These are phyloP conservation scores for Cladosporium sp. DNA, from an alignment of 2,329 filamentous ascomycete genomes.

Conservation along the genomic window DNA sequence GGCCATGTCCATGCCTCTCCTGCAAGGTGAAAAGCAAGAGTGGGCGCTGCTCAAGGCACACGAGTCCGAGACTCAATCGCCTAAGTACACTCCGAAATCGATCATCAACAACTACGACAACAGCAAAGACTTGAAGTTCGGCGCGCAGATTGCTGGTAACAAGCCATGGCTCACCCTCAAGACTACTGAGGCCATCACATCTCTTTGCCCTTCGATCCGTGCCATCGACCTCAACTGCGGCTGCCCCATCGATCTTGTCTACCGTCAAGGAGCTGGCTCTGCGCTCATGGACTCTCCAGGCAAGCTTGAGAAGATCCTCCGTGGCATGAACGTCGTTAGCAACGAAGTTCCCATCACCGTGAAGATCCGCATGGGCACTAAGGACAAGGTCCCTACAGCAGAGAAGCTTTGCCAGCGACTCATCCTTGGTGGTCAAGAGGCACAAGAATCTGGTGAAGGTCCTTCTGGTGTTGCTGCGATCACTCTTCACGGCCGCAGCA, in stretches of 20 bases:
- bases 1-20: constrained; percentile 85
- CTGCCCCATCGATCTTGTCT: constrained; percentile 94
- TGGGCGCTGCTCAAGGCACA: constrained; percentile 96
- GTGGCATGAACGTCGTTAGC: constrained; percentile 93
- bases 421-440: constrained; percentile 72
- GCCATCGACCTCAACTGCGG: constrained; percentile 96
- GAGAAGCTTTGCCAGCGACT: constrained; percentile 78
- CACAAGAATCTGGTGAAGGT: constrained; percentile 61
- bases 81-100: constrained; percentile 57
- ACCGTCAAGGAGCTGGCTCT: constrained; percentile 80
- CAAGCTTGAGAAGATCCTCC: constrained; percentile 90
- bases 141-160: constrained; percentile 87
- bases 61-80: constrained; percentile 71
- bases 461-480: constrained; percentile 89
- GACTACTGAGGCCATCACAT: constrained; percentile 74
- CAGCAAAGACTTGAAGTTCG: constrained; percentile 78
- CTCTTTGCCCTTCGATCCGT: constrained; percentile 75
- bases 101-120: constrained; percentile 78
- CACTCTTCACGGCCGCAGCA: constrained; percentile 86
- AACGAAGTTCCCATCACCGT: constrained; percentile 87
- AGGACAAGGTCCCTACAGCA: constrained; percentile 73
- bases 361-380: constrained; percentile 91
- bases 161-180: constrained; percentile 90
- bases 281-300: constrained; percentile 82
- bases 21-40: constrained; percentile 86